Percentiles rank a stretch among this genome's conserved stretches.
These are phyloP conservation scores for Wickerhamia fluorescens DNA, from an alignment of 805 yeast genomes.

Conservation along the genomic window DNA sequence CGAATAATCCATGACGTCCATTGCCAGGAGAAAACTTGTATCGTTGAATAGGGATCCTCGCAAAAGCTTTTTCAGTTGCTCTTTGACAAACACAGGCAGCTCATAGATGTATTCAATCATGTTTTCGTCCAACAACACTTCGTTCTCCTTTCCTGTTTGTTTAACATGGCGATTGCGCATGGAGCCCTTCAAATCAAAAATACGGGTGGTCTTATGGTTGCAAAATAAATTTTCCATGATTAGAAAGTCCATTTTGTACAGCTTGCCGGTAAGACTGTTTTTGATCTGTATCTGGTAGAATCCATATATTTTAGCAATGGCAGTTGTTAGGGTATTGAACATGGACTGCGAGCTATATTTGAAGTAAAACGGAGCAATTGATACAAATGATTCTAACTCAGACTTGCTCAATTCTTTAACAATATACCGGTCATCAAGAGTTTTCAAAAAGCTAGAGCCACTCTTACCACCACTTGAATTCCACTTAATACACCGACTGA, in stretches of 20 bases:
- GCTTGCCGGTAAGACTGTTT: slow-evolving; percentile 67
- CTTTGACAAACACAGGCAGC: slow-evolving; percentile 89
- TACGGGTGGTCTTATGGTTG: slow-evolving; percentile 70
- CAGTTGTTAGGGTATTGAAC: slow-evolving; percentile 92
- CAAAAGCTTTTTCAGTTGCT: slow-evolving; percentile 78
- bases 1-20: slow-evolving; percentile 99
- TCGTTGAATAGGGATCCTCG: slow-evolving; percentile 93
- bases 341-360: slow-evolving; percentile 93
- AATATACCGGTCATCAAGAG: slow-evolving; percentile 82
- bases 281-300: slow-evolving; percentile 89
- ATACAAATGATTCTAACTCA: slow-evolving; percentile 89
- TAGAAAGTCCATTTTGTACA: slow-evolving; percentile 79
- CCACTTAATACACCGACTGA: slow-evolving; percentile 93
- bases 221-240: slow-evolving; percentile 95
- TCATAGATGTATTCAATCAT: slow-evolving; percentile 98
- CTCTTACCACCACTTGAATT: slow-evolving; percentile 95
- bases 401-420: slow-evolving; percentile 82
- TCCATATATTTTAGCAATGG: slow-evolving; percentile 90
- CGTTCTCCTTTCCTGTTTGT: slow-evolving; percentile 93
- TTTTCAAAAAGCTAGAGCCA: slow-evolving; percentile 89
- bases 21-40: slow-evolving; percentile 84
- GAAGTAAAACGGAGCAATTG: slow-evolving; percentile 94
- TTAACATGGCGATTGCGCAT: slow-evolving; percentile 96
- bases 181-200: slow-evolving; percentile 94
- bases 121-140: slow-evolving; percentile 90